Percentiles rank a stretch among this genome's conserved stretches.
Evolutionary conservation across 1,284 basidiomycete species (phyloP).

Genomic region (Tylopilus sp.): DNA sequence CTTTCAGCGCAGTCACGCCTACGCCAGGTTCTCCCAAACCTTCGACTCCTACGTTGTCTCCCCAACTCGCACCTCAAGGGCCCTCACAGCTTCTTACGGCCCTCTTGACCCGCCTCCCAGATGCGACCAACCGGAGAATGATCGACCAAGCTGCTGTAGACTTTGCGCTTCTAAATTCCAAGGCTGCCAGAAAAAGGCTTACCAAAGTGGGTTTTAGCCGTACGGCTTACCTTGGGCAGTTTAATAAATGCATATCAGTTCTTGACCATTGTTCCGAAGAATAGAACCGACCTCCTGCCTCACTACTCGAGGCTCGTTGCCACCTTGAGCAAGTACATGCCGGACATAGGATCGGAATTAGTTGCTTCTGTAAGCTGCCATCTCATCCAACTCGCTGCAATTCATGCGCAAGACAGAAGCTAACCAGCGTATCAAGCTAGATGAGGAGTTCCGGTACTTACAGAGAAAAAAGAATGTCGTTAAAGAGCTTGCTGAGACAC

Average conservation of each 20-base stretch:
- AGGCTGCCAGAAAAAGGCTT: constrained; percentile 88
- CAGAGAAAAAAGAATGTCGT: constrained; percentile 91
- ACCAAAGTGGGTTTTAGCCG: constrained; percentile 59
- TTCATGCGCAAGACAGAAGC: not conserved
- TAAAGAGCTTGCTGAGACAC: constrained; percentile 80
- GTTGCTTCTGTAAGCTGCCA: constrained; percentile 63
- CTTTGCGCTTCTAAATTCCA: constrained; percentile 95
- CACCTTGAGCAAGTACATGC: constrained; percentile 89
- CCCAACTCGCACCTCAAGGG: constrained; percentile 73
- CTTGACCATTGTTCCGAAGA: constrained; percentile 82
- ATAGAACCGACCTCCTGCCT: constrained; percentile 86
- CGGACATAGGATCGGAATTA: constrained; percentile 83
- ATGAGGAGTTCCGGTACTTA: constrained; percentile 96
- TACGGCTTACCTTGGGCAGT: constrained; percentile 1
- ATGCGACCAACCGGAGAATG: constrained; percentile 87
- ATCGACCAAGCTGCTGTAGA: constrained; percentile 95
- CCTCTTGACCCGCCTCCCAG: constrained; percentile 88
- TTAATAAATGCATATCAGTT: constrained; percentile 51
- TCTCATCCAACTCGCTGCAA: not conserved
- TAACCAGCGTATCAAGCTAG: constrained; percentile 56
- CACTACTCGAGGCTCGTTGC: constrained; percentile 92
- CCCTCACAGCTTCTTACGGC: constrained; percentile 91
- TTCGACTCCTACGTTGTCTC: constrained; percentile 57
- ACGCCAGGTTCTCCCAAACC: constrained; percentile 64
- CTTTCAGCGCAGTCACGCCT: constrained; percentile 46